Evolutionary conservation across 306 rosid genomes (phyloP).

Genomic region (Prosopis cineraria): DNA sequence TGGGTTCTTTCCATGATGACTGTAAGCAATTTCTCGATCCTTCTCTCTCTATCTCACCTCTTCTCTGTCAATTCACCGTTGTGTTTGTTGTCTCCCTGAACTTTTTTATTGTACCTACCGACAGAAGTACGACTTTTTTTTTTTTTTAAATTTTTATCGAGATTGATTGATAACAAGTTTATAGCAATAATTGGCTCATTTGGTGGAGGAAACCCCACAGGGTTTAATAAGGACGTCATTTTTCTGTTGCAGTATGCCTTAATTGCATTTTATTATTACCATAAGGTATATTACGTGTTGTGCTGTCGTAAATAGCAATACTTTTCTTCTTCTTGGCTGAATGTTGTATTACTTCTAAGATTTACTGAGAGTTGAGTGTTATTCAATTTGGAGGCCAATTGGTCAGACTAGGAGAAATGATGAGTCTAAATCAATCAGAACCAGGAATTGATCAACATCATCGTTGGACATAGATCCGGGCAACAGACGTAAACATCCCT

Average conservation of each 20-base stretch:
- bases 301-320: background rate
- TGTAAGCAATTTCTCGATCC: conserved; percentile 49
- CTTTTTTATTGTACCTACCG: background rate
- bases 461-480: background rate
- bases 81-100: background rate
- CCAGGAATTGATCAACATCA: background rate
- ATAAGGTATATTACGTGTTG: background rate
- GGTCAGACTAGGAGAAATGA: background rate
- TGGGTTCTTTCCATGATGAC: conserved; percentile 81
- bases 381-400: background rate
- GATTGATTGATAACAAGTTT: background rate
- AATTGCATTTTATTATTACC: background rate
- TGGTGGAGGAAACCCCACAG: background rate
- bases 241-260: background rate
- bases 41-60: conserved; percentile 25
- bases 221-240: background rate
- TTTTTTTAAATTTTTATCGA: background rate
- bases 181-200: background rate
- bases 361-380: background rate
- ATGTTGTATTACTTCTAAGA: background rate
- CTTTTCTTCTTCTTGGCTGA: background rate
- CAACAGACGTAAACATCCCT: background rate
- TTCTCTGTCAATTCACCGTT: background rate
- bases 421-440: background rate
- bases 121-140: background rate